A percentile compares a stretch with the other conserved stretches of the same genome.
Conservation (phyloP, 441 rosid genomes). For the Croton laevigatus region DNA sequence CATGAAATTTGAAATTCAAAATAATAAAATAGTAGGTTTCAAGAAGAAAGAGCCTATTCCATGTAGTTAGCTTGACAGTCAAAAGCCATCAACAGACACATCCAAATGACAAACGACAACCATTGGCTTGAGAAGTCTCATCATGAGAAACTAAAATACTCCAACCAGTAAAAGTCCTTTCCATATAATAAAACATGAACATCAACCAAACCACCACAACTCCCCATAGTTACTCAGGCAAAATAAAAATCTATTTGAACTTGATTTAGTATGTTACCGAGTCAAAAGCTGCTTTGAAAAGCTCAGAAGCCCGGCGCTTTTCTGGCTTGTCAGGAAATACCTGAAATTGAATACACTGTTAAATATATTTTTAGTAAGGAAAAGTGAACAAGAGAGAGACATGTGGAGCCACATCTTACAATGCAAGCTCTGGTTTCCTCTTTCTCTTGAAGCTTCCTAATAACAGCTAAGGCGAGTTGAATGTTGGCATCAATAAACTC, state of each 20-base stretch:
- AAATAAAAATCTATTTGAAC: not conserved
- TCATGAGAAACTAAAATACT: not conserved
- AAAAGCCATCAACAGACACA: not conserved
- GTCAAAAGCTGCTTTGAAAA: conserved; percentile 76
- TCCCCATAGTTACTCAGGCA: not conserved
- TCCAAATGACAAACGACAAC: not conserved
- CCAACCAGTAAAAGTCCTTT: not conserved
- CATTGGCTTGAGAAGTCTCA: not conserved
- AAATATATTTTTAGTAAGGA: conserved; percentile 5
- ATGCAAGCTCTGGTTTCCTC: conserved; percentile 75
- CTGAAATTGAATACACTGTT: conserved; percentile 36
- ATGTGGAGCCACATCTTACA: conserved; percentile 39
- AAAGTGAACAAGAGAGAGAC: not conserved
- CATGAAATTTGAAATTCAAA: not conserved
- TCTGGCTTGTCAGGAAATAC: conserved; percentile 93
- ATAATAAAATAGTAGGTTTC: too few species aligned
- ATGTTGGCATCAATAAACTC: conserved; percentile 93
- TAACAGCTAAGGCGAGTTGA: conserved; percentile 72
- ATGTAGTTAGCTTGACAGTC: too few species aligned
- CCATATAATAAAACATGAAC: not conserved
- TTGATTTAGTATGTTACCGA: conserved; percentile 40
- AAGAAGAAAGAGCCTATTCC: too few species aligned
- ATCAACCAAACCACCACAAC: not conserved
- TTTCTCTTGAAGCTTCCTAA: conserved; percentile 73
- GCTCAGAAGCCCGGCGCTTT: conserved; percentile 72